phyloP scores from a whole-genome alignment of 2,329 filamentous ascomycete genomes.

The Ascochyta pisi region DNA sequence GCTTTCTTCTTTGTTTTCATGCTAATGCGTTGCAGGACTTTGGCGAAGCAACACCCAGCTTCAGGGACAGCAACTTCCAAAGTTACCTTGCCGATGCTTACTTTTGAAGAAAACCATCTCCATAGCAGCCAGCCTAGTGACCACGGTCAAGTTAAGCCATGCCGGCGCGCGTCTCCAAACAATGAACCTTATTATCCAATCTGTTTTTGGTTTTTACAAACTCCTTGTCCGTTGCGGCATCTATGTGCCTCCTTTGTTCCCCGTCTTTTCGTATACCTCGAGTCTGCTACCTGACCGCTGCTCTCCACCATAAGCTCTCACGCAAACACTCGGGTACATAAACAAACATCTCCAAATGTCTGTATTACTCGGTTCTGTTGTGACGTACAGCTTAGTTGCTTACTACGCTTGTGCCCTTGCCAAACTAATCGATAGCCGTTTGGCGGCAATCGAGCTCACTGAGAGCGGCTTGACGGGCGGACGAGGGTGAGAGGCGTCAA shows the following conservation, averaged over 20 bases:
- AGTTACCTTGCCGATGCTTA: slow-evolving; percentile 50
- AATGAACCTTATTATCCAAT: neutral
- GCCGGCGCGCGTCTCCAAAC: neutral
- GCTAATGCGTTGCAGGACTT: slow-evolving; percentile 43
- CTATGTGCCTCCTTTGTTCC: neutral
- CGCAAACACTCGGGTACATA: no score
- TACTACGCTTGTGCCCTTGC: neutral
- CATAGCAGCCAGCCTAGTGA: neutral
- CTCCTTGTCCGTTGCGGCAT: neutral
- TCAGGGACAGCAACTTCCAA: slow-evolving; percentile 57
- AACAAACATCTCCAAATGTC: neutral
- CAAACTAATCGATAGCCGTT: neutral
- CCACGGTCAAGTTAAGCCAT: neutral
- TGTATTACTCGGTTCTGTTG: neutral
- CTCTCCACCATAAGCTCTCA: no score
- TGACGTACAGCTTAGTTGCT: neutral
- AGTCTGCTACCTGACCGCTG: no score
- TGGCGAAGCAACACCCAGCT: slow-evolving; percentile 56
- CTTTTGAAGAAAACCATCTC: neutral
- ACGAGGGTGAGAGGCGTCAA: neutral
- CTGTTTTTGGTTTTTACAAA: neutral
- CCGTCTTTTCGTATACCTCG: neutral
- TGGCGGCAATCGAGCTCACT: neutral
- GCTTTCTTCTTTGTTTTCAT: neutral
- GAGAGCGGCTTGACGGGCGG: neutral